Evolutionary conservation across 805 yeast species (phyloP), one percentile per base, ranked within the genome.

Genomic region (Tetrapisispora phaffii): DNA sequence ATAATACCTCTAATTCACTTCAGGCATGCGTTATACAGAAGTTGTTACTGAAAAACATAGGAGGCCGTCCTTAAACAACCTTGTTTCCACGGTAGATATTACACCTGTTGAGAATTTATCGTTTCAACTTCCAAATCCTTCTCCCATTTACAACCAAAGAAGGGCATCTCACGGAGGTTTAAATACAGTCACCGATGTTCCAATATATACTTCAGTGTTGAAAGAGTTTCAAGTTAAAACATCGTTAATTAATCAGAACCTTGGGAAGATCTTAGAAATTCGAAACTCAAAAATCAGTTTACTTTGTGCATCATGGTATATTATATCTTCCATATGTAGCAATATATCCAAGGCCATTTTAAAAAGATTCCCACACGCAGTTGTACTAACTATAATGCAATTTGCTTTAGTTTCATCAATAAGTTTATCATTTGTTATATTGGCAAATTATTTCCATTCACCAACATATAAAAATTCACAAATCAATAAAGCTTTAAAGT

Each of bases 381-480:
- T 88, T n/a, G 82, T 95, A 0, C 73, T 93, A 46, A 87, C 97
- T 1, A 88, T 89, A 70, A 67, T 82, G 44, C 97, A 93, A 67
- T 90, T 90, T 58, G 56, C 82, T 26, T 69, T 86, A 54, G 88
- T 88, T 53, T 81, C 80, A 4, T 33, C 68, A 10, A 69, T 84
- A 48, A 83, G 93, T 50, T 50, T 79, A 21, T 21, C 62, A 0
- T 70, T 78, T 12, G 56, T 75, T 28, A 51, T 62, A 2, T 35
- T 67, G 1, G 66, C 75, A n/a, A 65, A 69, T 42, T 63, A 65
- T 44, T 46, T 63, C 62, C 77, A 23, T 64, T 76, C 45, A 79
- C 84, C 45, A 46, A 52, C 34, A 22, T 41, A 62, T 4, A 46
- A 32, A 17, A 34, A 47, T 8, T 39, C 57, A 32, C 12, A 46